Evolutionary conservation across 2,329 filamentous ascomycete genomes (phyloP), one percentile per base, ranked within the genome.

Genomic region (Calonectria montana): DNA sequence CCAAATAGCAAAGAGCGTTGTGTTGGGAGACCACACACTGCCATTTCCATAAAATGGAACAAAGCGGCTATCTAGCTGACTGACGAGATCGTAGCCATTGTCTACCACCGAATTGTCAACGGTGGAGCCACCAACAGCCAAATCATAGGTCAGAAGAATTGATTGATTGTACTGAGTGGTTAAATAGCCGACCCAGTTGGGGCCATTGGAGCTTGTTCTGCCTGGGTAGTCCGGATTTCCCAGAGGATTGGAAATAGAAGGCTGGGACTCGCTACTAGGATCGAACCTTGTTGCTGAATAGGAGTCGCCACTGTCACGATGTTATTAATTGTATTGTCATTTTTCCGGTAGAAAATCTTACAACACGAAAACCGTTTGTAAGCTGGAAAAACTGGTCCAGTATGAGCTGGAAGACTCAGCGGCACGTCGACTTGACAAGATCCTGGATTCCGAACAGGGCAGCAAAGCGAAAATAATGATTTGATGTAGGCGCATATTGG

Each of bases 211-310:
- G 18, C 50, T 59, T 15, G 65, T 67, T 7, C 18, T 57, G 12
- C 65, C 65, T 15, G 65, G 65, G 16, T 59, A 57, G 16, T 15
- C 4, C 6, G 65, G 65, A 35, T 67, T 67, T 8, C 65, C 65
- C 2, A 67, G 39, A 4, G 39, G 64, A 6, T 48, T 61, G 4
- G 29, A 39, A 5, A 23, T 3, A 12, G 53, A 67, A 13, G 65
- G 65, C 13, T 67, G 53, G 7, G 55, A n/a, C 18, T 21, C 35
- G 35, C 47, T 25, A 4, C 29, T 37, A n/a, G 53, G 6, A 43
- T 48, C n/a, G 41, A 61, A 67, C 3, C 53, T 31, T 2, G 41
- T 67, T 35, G 25, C 59, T 6, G 53, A 48, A 21, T 59, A 67
- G 2, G 53, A 67, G 29, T 67, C 65, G 21, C 65, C 65, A 35